Evolutionary conservation across 176 grass and related monocot genomes (phyloP).

Genomic region (Microstegium vimineum): DNA sequence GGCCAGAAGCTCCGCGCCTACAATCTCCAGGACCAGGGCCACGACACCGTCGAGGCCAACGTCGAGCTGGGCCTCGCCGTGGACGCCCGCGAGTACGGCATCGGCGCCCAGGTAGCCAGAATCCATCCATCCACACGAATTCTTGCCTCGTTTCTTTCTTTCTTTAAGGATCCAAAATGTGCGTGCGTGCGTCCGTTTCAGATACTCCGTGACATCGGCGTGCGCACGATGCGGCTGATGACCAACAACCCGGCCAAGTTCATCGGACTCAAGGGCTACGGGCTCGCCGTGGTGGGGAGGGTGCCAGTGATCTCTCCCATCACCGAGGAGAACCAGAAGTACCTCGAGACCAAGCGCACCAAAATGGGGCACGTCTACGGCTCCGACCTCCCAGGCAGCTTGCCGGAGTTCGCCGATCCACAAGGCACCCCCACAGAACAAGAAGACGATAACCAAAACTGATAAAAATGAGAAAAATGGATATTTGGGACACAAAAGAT

Average conservation of each 20-base stretch:
- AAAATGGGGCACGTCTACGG: conserved; percentile 96
- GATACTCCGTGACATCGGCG: conserved; percentile 79
- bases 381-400: conserved; percentile 70
- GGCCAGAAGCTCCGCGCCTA: conserved; percentile 85
- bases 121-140: background rate
- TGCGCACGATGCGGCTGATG: conserved; percentile 91
- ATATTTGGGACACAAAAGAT: too few species aligned
- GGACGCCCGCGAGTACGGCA: conserved; percentile 91
- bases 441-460: conserved; percentile 30
- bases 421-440: conserved; percentile 6
- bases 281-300: conserved; percentile 79
- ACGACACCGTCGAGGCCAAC: conserved; percentile 92
- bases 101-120: conserved; percentile 64
- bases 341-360: conserved; percentile 91
- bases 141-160: background rate
- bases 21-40: conserved; percentile 86
- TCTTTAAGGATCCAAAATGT: background rate
- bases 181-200: too few species aligned
- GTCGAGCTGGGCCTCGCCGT: conserved; percentile 84
- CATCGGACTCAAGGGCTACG: conserved; percentile 86
- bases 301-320: conserved; percentile 85
- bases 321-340: conserved; percentile 86
- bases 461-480: background rate
- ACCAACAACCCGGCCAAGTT: conserved; percentile 97
- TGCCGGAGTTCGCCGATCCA: conserved; percentile 44